These are phyloP conservation scores for Rasamsonia emersonii DNA, from an alignment of 2,329 filamentous ascomycete genomes.

Conservation along the genomic window DNA sequence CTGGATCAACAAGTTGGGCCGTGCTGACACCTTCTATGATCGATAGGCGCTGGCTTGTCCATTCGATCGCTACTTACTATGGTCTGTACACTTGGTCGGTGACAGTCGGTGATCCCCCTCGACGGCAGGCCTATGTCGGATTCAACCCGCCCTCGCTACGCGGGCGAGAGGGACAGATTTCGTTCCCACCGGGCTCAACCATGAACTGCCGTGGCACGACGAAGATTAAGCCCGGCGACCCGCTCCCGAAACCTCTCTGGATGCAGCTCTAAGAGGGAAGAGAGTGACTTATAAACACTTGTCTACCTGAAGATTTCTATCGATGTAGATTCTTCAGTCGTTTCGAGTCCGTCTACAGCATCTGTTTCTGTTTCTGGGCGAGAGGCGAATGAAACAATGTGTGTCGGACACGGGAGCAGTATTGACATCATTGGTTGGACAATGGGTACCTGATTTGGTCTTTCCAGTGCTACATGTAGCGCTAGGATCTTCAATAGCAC, in stretches of 20 bases:
- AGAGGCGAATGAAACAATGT: too few relatives aligned
- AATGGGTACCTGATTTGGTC: too few relatives aligned
- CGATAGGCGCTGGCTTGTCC: conserved; percentile 86
- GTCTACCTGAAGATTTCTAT: background rate
- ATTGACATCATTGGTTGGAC: too few relatives aligned
- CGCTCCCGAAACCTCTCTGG: conserved; percentile 31
- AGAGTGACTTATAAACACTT: background rate
- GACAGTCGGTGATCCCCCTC: conserved; percentile 59
- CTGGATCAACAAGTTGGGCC: background rate
- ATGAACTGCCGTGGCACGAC: conserved; percentile 19
- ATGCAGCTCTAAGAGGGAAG: conserved; percentile 21
- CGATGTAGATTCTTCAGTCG: too few relatives aligned
- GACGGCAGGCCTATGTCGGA: conserved; percentile 76
- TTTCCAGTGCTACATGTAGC: too few relatives aligned
- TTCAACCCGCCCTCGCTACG: conserved; percentile 37
- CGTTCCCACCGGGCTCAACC: conserved; percentile 10
- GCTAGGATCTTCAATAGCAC: too few relatives aligned
- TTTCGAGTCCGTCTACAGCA: too few relatives aligned
- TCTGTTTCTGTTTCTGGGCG: too few relatives aligned
- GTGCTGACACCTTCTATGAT: too few relatives aligned
- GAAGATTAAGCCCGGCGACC: conserved; percentile 25
- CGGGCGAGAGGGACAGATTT: conserved; percentile 18
- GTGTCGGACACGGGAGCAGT: too few relatives aligned
- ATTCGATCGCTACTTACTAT: conserved; percentile 88
- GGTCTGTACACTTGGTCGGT: conserved; percentile 77